Percentiles rank a stretch among this genome's conserved stretches.
Conservation (phyloP, 306 rosid genomes). For the Gillenia trifoliata region DNA sequence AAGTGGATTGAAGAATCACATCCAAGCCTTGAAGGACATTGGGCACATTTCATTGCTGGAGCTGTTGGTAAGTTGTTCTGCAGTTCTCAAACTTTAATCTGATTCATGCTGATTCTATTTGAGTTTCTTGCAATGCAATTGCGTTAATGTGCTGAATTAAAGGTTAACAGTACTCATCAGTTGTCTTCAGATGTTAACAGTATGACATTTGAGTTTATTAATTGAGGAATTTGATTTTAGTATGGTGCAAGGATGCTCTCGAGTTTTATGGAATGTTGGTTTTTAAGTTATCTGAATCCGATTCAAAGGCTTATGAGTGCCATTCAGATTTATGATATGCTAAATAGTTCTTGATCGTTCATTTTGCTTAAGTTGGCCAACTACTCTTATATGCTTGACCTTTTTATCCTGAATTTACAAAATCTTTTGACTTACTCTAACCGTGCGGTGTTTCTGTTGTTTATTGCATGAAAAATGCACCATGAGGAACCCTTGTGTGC, state of each 20-base stretch:
- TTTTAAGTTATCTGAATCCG: background rate
- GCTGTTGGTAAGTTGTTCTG: slow-evolving; percentile 64
- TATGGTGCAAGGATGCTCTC: background rate
- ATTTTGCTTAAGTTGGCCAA: background rate
- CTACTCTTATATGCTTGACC: background rate
- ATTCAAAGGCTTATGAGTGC: background rate
- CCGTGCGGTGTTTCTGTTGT: background rate
- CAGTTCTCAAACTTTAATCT: slow-evolving; percentile 13
- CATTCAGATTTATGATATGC: background rate
- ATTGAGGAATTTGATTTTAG: background rate
- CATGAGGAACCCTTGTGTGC: background rate
- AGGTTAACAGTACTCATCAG: background rate
- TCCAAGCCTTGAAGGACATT: slow-evolving; percentile 75
- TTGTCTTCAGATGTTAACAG: background rate
- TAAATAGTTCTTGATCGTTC: background rate
- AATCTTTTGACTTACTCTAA: background rate
- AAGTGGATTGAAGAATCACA: slow-evolving; percentile 85
- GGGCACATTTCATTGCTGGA: slow-evolving; percentile 96
- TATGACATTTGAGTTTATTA: background rate
- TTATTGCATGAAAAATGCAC: background rate
- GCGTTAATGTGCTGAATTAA: background rate
- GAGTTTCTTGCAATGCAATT: slow-evolving; percentile 10
- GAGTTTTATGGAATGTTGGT: background rate
- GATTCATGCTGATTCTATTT: slow-evolving; percentile 11
- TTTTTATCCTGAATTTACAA: background rate